Base-by-base conservation (phyloP, 371 early-diverging fungal genomes). In the Syncephalastrum racemosum region DNA sequence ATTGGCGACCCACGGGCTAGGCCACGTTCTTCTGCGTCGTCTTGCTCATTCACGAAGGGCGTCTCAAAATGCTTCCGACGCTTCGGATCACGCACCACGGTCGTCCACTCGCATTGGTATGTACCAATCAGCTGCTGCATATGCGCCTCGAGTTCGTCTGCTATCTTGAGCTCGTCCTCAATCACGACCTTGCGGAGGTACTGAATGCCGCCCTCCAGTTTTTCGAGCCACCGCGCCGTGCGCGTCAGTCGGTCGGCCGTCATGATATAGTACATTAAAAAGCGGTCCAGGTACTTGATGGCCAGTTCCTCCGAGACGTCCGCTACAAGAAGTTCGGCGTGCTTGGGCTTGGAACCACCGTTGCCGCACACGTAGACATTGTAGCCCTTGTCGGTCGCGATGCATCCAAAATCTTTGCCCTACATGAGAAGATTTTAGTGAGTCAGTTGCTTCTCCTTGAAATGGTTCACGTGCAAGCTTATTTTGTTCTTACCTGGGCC, bases 301-400 rank as follows among this genome's bases (percentile, higher is more conserved):
- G 69, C 77, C n/a, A 66, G 41, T 46, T 77, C 74, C 56, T 80
- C 81, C n/a, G 78, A 63, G 15, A 81, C 76, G 43, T 85, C 83
- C 4, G 80, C 58, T 1, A 73, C 80, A 8, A 87, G 64, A 27
- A 87, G 64, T 22, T 81, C 82, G 0, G 88, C 86, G 56, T 87
- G 88, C 53, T 81, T 85, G 13, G 88, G 88, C 55, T 76, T 81
- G 15, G 81, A 69, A 16, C 88, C 88, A 46, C 88, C 88, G 62
- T 87, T 87, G 23, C 88, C 88, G 41, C 85, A 77, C 23, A 87
- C 86, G 55, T 86, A 87, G 8, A 87, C 60, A 60, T 87, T 87
- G 62, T 79, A 87, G 1, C 88, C 88, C 59, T 85, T 86, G 41
- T 87, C 87, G 14, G 87, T 87, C 13, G 88, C 88, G 56, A 87